Evolutionary conservation across 176 grass and related monocot genomes (phyloP), one percentile per base, ranked within the genome.

Genomic region (Oropetium thomaeum): DNA sequence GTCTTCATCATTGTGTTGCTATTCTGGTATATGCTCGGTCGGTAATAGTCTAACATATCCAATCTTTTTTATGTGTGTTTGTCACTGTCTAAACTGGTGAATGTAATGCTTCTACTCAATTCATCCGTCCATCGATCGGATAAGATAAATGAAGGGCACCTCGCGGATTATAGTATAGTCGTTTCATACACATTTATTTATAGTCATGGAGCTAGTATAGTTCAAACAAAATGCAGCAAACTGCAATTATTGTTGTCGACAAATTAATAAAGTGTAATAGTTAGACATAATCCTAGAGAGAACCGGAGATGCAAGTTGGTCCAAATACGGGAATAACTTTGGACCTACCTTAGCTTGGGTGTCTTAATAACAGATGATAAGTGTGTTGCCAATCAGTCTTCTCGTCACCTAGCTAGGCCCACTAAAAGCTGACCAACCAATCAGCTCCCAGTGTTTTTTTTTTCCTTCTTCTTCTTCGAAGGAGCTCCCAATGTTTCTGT

Each of bases 21-120:
- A 59, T 31, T 74, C 71, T 60, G 9, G 55, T 64, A 16, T 64
- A 16, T 35, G 30, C 49, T 64, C 19, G 37, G 71, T 20, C 71
- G 71, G 71, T 28, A 47, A 25, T 47, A 75, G 43, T 42, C 39
- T 41, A 73, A 10, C 10, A n/a, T 44, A 45, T 23, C n/a, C n/a
- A n/a, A 10, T 38, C 22, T 55, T 17, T 52, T 35, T 10, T 62
- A 3, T 16, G 4, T 17, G 60, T 38, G 74, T n/a, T 17, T 77
- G 74, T 77, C 74, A 77, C 30, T 77, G 44, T 65, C 74, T 39
- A 52, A 22, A 64, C 31, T 10, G 60, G 61, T 77, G 74, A 65
- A 77, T 77, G 43, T 43, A 65, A 77, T 77, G 74, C 74, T 77
- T 77, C 60, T 77, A 77, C 74, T 77, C 60, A 77, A 77, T 61